These are phyloP conservation scores for Lizonia empirigonia DNA, from an alignment of 2,329 filamentous ascomycete species.

Conservation along the genomic window DNA sequence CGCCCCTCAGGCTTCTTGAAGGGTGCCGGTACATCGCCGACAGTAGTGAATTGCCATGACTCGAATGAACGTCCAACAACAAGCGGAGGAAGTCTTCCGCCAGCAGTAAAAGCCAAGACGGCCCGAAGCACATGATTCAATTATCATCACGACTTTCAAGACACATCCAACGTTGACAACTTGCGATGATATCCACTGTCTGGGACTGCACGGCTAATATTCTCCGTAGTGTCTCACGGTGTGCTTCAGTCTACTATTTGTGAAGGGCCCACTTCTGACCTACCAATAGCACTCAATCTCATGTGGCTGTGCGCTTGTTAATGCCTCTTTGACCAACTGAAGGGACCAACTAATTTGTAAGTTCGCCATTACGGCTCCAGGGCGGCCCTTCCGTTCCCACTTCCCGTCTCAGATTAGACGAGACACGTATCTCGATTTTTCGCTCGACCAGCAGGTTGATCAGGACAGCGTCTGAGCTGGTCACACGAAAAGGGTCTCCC, in stretches of 20 bases:
- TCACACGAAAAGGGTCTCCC: slow-evolving; percentile 25
- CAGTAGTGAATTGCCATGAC: slow-evolving; percentile 8
- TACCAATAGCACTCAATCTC: slow-evolving; percentile 14
- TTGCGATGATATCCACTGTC: slow-evolving; percentile 3
- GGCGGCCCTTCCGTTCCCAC: slow-evolving; percentile 41
- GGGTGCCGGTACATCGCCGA: slow-evolving; percentile 16
- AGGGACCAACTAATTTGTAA: slow-evolving; percentile 22
- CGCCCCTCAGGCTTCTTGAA: slow-evolving; percentile 13
- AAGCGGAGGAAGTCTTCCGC: slow-evolving; percentile 5
- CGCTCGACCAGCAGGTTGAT: slow-evolving; percentile 14
- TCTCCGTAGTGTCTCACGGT: slow-evolving; percentile 17
- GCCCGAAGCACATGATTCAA: slow-evolving; percentile 16
- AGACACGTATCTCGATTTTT: slow-evolving; percentile 30
- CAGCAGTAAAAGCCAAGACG: slow-evolving; percentile 2
- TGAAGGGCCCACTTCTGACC: slow-evolving; percentile 11
- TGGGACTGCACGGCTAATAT: slow-evolving; percentile 15
- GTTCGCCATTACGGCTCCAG: slow-evolving; percentile 38
- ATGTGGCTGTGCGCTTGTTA: slow-evolving; percentile 31
- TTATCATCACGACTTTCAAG: background rate
- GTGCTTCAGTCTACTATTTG: slow-evolving; percentile 5
- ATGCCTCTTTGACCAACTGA: slow-evolving; percentile 21
- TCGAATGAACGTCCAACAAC: slow-evolving; percentile 8
- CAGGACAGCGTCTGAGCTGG: slow-evolving; percentile 27
- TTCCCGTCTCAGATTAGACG: slow-evolving; percentile 40
- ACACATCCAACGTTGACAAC: slow-evolving; percentile 3